A percentile compares a stretch with the other conserved stretches of the same genome.
phyloP scores from a whole-genome alignment of 2,329 filamentous ascomycete species.

The Ilyonectria robusta region DNA sequence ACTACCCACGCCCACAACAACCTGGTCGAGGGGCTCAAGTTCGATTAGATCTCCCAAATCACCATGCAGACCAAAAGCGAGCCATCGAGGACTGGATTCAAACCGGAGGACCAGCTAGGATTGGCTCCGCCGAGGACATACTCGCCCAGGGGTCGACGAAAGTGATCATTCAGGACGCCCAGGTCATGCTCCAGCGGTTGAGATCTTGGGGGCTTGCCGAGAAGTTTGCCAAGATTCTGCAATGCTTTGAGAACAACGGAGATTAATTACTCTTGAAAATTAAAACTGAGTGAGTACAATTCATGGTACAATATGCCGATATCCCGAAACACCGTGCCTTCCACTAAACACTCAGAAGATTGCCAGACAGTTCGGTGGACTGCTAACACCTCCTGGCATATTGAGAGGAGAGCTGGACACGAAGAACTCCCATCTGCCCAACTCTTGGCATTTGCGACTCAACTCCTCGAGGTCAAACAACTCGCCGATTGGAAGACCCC shows the following conservation, averaged over 20 bases:
- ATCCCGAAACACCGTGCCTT: background rate
- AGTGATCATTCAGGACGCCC: conserved; percentile 44
- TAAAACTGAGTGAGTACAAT: background rate
- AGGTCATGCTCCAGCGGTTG: conserved; percentile 42
- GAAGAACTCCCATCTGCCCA: conserved; percentile 63
- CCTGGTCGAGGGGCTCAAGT: conserved; percentile 11
- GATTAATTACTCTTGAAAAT: background rate
- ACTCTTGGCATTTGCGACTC: conserved; percentile 65
- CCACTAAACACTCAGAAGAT: conserved; percentile 51
- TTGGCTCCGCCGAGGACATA: conserved; percentile 43
- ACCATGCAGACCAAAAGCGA: conserved; percentile 16
- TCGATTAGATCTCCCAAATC: conserved; percentile 39
- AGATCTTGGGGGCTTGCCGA: conserved; percentile 47
- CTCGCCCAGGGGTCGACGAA: conserved; percentile 32
- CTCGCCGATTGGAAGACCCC: conserved; percentile 60
- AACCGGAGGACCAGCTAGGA: conserved; percentile 43
- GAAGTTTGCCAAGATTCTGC: conserved; percentile 49
- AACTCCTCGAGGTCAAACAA: conserved; percentile 50
- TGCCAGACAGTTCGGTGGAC: conserved; percentile 61
- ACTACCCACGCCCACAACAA: conserved; percentile 33
- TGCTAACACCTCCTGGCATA: conserved; percentile 61
- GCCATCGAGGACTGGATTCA: conserved; percentile 42
- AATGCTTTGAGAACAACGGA: conserved; percentile 29
- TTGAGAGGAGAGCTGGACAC: conserved; percentile 62
- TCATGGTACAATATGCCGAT: background rate